Base-by-base conservation (phyloP, 2,329 filamentous ascomycete species). In the Arthrobotrys entomopaga region DNA sequence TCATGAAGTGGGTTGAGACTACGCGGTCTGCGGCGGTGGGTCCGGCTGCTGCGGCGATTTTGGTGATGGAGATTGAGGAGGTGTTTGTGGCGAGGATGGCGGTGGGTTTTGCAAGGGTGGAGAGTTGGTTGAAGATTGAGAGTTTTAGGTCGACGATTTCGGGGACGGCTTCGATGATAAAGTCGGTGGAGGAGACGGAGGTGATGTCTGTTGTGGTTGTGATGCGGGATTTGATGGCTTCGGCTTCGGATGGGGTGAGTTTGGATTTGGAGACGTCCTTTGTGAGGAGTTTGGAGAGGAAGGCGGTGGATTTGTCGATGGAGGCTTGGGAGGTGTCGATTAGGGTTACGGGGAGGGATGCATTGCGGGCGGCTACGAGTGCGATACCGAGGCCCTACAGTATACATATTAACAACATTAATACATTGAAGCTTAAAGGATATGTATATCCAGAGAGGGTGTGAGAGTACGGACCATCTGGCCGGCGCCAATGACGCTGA, bases 1-100 rank as follows among this genome's bases (percentile, higher is more conserved):
- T 99, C 95, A 99, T 99, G 83, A 99, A 99, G 82, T 99, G 95
- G 15, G 95, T 98, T 59, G 92, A 92, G 65, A 99, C 88, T 8
- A 99, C 95, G 54, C 95, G 90, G 49, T 92, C 90, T 46, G 89
- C 91, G 65, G 85, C 85, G 29, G n/a, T n/a, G 24, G 89, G 90
- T 0, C 94, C 94, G 8, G 93, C 88, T 2, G 95, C 93, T 2
- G 70, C 70, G 19, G 95, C 95, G 79, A 99, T 97, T 80, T 90
- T 91, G 49, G 95, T 99, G 81, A 99, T 97, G 74, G 92, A 94
- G 81, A 99, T 99, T 75, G 93, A 97, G n/a, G 93, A 97, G 5
- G 95, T 99, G 84, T 99, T 99, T 76, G 95, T 99, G 3, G 95
- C 94, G 40, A 99, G 87, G 79, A 99, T 91, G 71, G 95, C 88